These are phyloP conservation scores for Dichotomopilus funicola DNA, from an alignment of 2,329 filamentous ascomycete species.

Conservation along the genomic window DNA sequence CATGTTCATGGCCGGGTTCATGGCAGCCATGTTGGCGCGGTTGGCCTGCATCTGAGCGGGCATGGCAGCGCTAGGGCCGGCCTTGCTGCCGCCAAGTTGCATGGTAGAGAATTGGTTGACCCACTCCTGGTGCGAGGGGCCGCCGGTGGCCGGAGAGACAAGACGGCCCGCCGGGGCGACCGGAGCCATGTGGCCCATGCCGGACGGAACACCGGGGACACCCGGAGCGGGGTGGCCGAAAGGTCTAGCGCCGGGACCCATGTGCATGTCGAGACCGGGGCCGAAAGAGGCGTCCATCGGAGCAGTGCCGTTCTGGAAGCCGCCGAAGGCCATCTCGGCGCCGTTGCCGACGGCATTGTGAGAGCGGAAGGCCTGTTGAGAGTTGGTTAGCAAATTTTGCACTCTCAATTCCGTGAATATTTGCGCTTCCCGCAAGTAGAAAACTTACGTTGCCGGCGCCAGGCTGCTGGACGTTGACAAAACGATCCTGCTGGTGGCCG, in stretches of 20 bases:
- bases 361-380: constrained; percentile 21
- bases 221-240: constrained; percentile 1
- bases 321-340: constrained; percentile 19
- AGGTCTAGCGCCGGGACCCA: not conserved
- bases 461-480: constrained; percentile 28
- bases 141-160: constrained; percentile 12
- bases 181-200: constrained; percentile 7
- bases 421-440: too few species aligned
- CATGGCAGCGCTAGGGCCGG: constrained; percentile 8
- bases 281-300: constrained; percentile 4
- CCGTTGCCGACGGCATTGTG: constrained; percentile 9
- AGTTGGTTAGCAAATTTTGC: constrained; percentile 7
- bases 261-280: constrained; percentile 11
- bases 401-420: not conserved
- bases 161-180: constrained; percentile 13
- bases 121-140: constrained; percentile 17
- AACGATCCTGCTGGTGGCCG: constrained; percentile 66
- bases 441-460: constrained; percentile 23
- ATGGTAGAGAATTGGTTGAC: constrained; percentile 21
- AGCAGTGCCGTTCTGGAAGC: constrained; percentile 19
- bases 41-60: not conserved
- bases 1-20: constrained; percentile 6
- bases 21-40: not conserved
- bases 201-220: constrained; percentile 4
- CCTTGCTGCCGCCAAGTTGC: constrained; percentile 13